Conservation (phyloP, 2,329 filamentous ascomycete species). For the Rutstroemia sp. region DNA sequence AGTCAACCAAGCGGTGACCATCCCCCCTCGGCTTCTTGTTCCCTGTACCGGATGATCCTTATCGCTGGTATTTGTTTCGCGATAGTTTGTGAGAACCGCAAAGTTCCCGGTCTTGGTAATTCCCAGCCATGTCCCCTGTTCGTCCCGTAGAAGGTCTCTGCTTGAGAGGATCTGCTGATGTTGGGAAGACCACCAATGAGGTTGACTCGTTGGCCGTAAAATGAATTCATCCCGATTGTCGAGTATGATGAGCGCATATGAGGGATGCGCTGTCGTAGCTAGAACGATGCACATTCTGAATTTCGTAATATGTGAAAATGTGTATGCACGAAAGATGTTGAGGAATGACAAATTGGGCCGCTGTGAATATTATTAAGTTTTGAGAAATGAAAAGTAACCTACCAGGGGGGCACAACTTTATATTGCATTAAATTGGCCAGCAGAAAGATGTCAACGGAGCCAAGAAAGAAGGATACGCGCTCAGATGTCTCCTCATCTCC, state of each 20-base stretch:
- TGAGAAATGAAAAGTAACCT: constrained; percentile 1
- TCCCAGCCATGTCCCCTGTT: constrained; percentile 60
- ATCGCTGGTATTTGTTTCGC: constrained; percentile 45
- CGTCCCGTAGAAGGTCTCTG: constrained; percentile 52
- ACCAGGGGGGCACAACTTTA: background rate
- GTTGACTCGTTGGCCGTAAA: constrained; percentile 54
- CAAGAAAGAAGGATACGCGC: no score
- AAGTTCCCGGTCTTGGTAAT: constrained; percentile 52
- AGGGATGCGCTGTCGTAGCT: constrained; percentile 66
- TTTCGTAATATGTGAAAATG: background rate
- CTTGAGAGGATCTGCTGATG: constrained; percentile 44
- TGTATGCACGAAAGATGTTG: background rate
- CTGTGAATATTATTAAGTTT: background rate
- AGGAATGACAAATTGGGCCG: constrained; percentile 2
- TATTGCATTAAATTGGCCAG: background rate
- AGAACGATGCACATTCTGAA: constrained; percentile 67
- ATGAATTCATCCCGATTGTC: constrained; percentile 75
- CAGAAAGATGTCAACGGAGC: no score
- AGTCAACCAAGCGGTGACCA: constrained; percentile 57
- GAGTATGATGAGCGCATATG: constrained; percentile 66
- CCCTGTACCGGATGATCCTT: constrained; percentile 45
- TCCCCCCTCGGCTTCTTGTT: constrained; percentile 51
- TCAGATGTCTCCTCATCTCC: background rate
- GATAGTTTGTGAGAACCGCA: constrained; percentile 60
- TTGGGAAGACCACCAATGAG: constrained; percentile 49